Conservation (phyloP, 2,329 filamentous ascomycete species). For the Cladosporium sphaerospermum region DNA sequence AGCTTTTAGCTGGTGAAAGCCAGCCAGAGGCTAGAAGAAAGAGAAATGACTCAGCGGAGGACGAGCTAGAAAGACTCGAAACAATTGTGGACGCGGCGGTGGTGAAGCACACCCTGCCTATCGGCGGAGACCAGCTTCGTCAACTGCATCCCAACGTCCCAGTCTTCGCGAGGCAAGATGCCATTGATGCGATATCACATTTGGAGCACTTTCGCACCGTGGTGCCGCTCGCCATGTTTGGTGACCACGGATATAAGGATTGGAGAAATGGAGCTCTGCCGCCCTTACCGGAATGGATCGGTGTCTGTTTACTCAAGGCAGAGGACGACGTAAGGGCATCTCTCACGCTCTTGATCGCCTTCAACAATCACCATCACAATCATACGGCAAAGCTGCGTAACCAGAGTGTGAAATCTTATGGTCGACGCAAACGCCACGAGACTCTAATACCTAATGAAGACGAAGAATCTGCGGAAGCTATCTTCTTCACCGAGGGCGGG, state of each 20-base stretch:
- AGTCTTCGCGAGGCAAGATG: slow-evolving; percentile 53
- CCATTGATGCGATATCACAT: slow-evolving; percentile 49
- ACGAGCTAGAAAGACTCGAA: slow-evolving; percentile 4
- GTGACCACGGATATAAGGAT: slow-evolving; percentile 29
- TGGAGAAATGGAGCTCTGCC: slow-evolving; percentile 41
- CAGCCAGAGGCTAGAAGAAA: slow-evolving; percentile 18
- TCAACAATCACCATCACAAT: slow-evolving; percentile 32
- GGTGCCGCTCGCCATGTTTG: slow-evolving; percentile 44
- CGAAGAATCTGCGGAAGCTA: slow-evolving; percentile 43
- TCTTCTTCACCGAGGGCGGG: slow-evolving; percentile 60
- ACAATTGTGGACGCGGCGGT: slow-evolving; percentile 51
- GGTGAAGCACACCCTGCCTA: slow-evolving; percentile 36
- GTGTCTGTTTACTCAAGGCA: slow-evolving; percentile 50
- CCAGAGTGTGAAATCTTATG: slow-evolving; percentile 6
- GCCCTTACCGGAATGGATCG: slow-evolving; percentile 53
- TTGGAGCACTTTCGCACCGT: slow-evolving; percentile 57
- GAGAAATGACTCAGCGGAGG: slow-evolving; percentile 1
- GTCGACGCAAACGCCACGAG: slow-evolving; percentile 5
- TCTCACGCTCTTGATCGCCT: slow-evolving; percentile 54
- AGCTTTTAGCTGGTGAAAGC: slow-evolving; percentile 34
- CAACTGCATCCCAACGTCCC: slow-evolving; percentile 50
- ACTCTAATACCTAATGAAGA: slow-evolving; percentile 14
- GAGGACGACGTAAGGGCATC: slow-evolving; percentile 54
- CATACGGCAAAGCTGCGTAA: neutral
- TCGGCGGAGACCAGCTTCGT: slow-evolving; percentile 54